Evolutionary conservation across 176 grass and related monocot genomes (phyloP), one percentile per base, ranked within the genome.

Genomic region (Cocos nucifera): DNA sequence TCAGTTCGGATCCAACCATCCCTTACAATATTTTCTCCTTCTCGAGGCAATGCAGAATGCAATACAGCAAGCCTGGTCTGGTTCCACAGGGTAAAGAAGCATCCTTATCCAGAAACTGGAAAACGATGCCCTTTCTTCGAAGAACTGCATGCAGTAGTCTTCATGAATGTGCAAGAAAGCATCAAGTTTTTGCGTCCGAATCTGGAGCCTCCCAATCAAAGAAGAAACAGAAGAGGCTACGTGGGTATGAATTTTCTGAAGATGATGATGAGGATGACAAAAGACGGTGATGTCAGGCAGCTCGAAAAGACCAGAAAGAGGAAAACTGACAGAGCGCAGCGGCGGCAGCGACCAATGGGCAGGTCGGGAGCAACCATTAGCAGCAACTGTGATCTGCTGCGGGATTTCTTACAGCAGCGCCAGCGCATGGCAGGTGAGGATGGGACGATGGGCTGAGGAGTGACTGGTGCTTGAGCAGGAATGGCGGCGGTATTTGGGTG

Each of bases 71-170:
- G 28, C 15, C 12, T 66, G 21, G 21, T 21, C 21, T 21, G 21
- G 0, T 21, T 21, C 21, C 21, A 21, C 21, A 21, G 87, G 93
- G 93, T 17, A 98, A 98, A 56, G 93, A 98, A 77, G 91, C 87
- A 73, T 21, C 81, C 93, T 81, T 81, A 86, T 75, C 86, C 92
- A 59, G 84, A 91, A 57, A 74, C 22, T 4, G 73, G 84, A 22
- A 76, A 79, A 25, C 93, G 86, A 9, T 92, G 84, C 62, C 93
- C 87, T 10, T 98, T 98, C 79, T 98, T 98, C 21, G 84, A 89
- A 4, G 93, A 98, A 68, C 65, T 98, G 55, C 88, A 91, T 63
- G 81, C 76, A 0, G 21, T 21, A 21, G 81, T 98, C 23, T 98
- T 98, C 73, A 85, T n/a, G n/a, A n/a, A n/a, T n/a, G n/a, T n/a